Conservation (phyloP, 2,329 filamentous ascomycete genomes). For the Polytolypa hystricis region DNA sequence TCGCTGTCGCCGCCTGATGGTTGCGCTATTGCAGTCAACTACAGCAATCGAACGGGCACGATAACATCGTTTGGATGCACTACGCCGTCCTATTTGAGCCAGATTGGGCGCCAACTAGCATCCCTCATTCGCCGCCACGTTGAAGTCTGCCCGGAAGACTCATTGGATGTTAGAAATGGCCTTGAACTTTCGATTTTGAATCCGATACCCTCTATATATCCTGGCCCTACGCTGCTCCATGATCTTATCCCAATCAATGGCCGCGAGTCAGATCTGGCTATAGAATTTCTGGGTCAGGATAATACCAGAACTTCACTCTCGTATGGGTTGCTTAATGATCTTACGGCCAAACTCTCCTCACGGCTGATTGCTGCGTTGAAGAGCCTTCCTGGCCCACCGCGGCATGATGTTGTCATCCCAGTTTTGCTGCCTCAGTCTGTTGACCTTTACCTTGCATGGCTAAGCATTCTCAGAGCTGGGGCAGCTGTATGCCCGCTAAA, state of each 20-base stretch:
- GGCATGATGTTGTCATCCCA: constrained; percentile 47
- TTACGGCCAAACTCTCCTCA: constrained; percentile 46
- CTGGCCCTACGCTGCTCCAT: constrained; percentile 49
- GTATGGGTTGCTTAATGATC: constrained; percentile 52
- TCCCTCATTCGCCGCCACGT: constrained; percentile 17
- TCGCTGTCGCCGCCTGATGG: constrained; percentile 2
- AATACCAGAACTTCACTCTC: constrained; percentile 40
- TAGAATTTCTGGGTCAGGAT: constrained; percentile 51
- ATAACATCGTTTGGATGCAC: constrained; percentile 19
- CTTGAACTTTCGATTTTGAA: constrained; percentile 48
- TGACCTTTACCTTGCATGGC: constrained; percentile 62
- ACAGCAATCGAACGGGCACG: constrained; percentile 14
- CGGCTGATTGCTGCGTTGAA: constrained; percentile 31
- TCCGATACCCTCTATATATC: constrained; percentile 38
- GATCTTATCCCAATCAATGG: constrained; percentile 46
- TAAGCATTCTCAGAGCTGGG: constrained; percentile 71
- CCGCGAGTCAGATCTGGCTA: constrained; percentile 37
- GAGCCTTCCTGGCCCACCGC: constrained; percentile 8
- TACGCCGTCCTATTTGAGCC: constrained; percentile 16
- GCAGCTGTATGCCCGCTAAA: constrained; percentile 78
- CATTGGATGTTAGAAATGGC: constrained; percentile 1
- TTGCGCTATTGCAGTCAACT: constrained; percentile 16
- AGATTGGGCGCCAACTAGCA: constrained; percentile 20
- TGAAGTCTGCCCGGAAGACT: constrained; percentile 2
- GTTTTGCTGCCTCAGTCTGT: constrained; percentile 67